Evolutionary conservation across 768 basidiomycete species (phyloP), one percentile per base, ranked within the genome.

Genomic region (Rhodotorula babjevae): DNA sequence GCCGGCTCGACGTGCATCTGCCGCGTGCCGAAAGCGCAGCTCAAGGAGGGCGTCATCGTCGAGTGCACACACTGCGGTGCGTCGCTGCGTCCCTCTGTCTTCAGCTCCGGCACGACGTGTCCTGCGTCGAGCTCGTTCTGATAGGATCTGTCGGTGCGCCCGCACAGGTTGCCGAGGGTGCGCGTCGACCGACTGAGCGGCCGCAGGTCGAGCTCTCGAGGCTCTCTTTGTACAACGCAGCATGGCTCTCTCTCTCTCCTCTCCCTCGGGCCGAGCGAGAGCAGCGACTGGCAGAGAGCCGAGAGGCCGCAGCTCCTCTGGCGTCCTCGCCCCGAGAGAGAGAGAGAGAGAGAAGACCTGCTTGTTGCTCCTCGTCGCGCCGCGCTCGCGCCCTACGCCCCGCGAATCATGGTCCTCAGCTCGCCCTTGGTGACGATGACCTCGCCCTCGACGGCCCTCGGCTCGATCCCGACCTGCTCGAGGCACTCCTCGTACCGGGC

Each of bases 1-100:
- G 90, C 93, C 84, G 96, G 95, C 19, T 95, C 93, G 31, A 96
- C 96, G 46, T 99, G 96, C 81, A 90, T 99, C 60, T 99, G 96
- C 81, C 86, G 96, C 73, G 94, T 98, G 62, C 96, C 96, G 9
- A 99, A 97, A 81, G 89, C 91, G 10, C 90, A 93, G 79, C 86
- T 99, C 36, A 90, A 92, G 67, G 84, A 86, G 63, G 95, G 93
- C 12, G 93, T 91, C 7, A 84, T 97, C 46, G 94, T 98, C 3
- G 93, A 99, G 81, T 99, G 95, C 82, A 90, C 92, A 60, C 93
- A 97, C 80, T 97, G 95, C 81, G 95, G 95, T 94, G 77, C 72
- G 92, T 87, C 29, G 25, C 42, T n/a, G 53, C 36, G 36, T 59
- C 44, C 18, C 15, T 33, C 36, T 56, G 40, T 27, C 65, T 29